phyloP scores from a whole-genome alignment of 306 rosid species.

The Chamaecrista fasciculata region DNA sequence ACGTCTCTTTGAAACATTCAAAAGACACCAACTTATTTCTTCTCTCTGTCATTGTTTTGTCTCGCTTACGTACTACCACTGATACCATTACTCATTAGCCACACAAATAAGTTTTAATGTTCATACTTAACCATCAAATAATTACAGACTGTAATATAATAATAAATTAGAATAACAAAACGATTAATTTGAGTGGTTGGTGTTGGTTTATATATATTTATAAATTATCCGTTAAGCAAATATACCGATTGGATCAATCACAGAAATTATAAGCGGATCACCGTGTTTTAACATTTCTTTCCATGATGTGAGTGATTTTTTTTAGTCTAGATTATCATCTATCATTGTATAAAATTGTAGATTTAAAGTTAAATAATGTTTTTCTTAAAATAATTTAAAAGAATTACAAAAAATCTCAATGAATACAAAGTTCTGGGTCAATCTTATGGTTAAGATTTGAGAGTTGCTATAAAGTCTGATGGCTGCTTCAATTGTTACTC shows the following conservation, averaged over 20 bases:
- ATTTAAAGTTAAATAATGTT: no score
- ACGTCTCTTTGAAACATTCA: slow-evolving; percentile 62
- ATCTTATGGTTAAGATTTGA: neutral
- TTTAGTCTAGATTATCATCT: no score
- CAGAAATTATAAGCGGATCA: no score
- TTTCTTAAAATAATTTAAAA: no score
- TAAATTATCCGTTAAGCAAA: no score
- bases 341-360: no score
- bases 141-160: no score
- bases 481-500: slow-evolving; percentile 1
- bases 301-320: no score
- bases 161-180: no score
- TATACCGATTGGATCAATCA: no score
- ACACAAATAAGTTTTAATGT: neutral
- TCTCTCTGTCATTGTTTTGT: neutral
- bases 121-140: neutral
- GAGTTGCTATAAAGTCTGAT: neutral
- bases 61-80: neutral
- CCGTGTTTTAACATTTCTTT: no score
- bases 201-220: neutral
- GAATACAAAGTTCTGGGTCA: slow-evolving; percentile 18
- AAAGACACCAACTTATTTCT: slow-evolving; percentile 43
- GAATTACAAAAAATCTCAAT: no score
- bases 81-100: neutral
- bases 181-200: neutral